Evolutionary conservation across 2,329 filamentous ascomycete genomes (phyloP).

Genomic region (Pyrenochaeta sp.): DNA sequence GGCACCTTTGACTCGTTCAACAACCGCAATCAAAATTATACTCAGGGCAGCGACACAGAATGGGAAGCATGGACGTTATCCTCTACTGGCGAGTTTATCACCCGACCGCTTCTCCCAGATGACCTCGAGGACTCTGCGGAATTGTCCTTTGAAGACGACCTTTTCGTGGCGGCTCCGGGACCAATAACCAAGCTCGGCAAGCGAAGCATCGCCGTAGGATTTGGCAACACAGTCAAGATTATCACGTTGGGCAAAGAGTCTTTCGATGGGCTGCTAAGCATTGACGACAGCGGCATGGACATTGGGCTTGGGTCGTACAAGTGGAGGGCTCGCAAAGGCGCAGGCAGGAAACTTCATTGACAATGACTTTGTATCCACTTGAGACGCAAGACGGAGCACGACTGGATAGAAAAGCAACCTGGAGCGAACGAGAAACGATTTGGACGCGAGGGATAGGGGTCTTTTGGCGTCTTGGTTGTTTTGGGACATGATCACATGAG

Average conservation of each 20-base stretch:
- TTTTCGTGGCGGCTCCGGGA: conserved; percentile 72
- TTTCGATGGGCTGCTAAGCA: conserved; percentile 57
- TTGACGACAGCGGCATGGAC: conserved; percentile 17
- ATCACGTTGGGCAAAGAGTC: conserved; percentile 72
- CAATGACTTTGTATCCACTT: too few species aligned
- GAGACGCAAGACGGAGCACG: too few species aligned
- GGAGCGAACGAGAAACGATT: too few species aligned
- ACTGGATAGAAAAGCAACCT: too few species aligned
- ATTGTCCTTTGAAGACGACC: conserved; percentile 51
- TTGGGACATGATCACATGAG: too few species aligned
- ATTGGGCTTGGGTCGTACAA: conserved; percentile 19
- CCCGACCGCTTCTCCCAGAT: conserved; percentile 45
- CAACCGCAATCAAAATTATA: conserved; percentile 2
- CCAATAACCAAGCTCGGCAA: conserved; percentile 71
- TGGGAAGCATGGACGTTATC: conserved; percentile 66
- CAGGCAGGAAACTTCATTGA: conserved; percentile 24
- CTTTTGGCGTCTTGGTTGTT: too few species aligned
- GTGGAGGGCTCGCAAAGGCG: conserved; percentile 16
- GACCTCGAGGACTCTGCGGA: conserved; percentile 20
- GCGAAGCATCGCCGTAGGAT: conserved; percentile 72
- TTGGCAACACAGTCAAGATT: conserved; percentile 78
- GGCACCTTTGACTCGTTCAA: conserved; percentile 14
- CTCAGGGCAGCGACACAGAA: conserved; percentile 37
- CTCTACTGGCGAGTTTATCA: conserved; percentile 55
- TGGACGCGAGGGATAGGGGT: too few species aligned